Conservation (phyloP, 129 eudicot genomes). For the Flaveria sonorensis region DNA sequence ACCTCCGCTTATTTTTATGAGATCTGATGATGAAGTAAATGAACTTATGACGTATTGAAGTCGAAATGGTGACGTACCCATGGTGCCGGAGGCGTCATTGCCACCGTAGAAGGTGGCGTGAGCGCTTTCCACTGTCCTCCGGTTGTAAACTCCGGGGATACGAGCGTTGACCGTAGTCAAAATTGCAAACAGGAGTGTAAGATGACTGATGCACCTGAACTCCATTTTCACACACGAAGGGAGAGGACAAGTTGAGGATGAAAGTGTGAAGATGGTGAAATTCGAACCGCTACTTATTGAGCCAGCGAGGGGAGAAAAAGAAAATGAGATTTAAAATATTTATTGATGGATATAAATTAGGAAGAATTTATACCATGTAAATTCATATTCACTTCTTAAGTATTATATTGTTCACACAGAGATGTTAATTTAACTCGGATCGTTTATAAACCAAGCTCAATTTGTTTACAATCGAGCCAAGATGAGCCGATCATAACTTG, state of each 20-base stretch:
- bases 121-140: conserved; percentile 60
- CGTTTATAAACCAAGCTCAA: too few species aligned
- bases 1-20: too few species aligned
- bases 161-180: conserved; percentile 40
- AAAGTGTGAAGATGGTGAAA: conserved; percentile 34
- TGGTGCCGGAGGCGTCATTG: conserved; percentile 73
- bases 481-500: too few species aligned
- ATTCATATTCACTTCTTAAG: neutral
- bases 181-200: conserved; percentile 22
- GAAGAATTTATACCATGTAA: neutral
- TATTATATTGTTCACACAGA: neutral
- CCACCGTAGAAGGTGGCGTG: conserved; percentile 84
- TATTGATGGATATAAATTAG: neutral
- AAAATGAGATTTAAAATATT: neutral
- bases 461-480: too few species aligned
- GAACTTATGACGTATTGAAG: too few species aligned
- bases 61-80: conserved; percentile 46
- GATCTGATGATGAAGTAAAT: too few species aligned
- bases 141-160: conserved; percentile 58
- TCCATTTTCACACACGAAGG: conserved; percentile 32
- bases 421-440: too few species aligned
- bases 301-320: conserved; percentile 31
- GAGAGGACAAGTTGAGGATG: conserved; percentile 25
- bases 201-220: conserved; percentile 1
- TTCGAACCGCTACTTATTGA: conserved; percentile 48